Conservation (phyloP, 495 filamentous ascomycete species). For the Aspergillus affinis region DNA sequence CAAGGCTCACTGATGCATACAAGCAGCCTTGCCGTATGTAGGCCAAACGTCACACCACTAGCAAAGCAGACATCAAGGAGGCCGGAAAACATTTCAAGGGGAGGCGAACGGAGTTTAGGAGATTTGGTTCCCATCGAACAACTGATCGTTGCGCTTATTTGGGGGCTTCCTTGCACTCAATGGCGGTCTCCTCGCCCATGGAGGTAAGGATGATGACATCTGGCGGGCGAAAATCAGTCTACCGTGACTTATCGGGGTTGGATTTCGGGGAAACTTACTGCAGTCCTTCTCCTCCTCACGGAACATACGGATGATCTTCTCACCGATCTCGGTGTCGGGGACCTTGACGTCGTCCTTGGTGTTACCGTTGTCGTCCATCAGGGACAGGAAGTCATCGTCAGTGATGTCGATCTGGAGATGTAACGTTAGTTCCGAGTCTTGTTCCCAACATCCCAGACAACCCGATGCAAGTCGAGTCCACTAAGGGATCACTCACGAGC, state of each 20-base stretch:
- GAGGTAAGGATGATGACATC: conserved; percentile 88
- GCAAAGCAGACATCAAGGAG: conserved; percentile 28
- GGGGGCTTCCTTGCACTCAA: conserved; percentile 90
- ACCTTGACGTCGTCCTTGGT: conserved; percentile 94
- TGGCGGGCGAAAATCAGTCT: conserved; percentile 32
- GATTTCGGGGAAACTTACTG: conserved; percentile 59
- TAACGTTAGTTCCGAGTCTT: background rate
- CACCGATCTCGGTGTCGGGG: conserved; percentile 83
- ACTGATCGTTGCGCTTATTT: conserved; percentile 34
- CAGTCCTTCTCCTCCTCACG: conserved; percentile 71
- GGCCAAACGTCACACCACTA: conserved; percentile 30
- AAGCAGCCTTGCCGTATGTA: conserved; percentile 24
- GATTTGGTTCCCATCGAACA: conserved; percentile 25
- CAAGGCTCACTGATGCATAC: conserved; percentile 35
- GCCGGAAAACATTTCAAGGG: conserved; percentile 34
- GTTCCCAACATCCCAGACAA: background rate
- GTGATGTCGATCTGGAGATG: conserved; percentile 72
- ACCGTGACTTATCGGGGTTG: background rate
- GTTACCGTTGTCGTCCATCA: conserved; percentile 77
- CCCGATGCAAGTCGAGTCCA: background rate
- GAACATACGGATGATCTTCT: conserved; percentile 77
- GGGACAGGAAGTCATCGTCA: conserved; percentile 87
- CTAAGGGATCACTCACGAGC: conserved; percentile 63
- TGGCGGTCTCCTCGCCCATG: conserved; percentile 92
- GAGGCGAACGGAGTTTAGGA: conserved; percentile 39